Base-by-base conservation (phyloP, 1,284 basidiomycete genomes). In the Marasmius tenuissimus region DNA sequence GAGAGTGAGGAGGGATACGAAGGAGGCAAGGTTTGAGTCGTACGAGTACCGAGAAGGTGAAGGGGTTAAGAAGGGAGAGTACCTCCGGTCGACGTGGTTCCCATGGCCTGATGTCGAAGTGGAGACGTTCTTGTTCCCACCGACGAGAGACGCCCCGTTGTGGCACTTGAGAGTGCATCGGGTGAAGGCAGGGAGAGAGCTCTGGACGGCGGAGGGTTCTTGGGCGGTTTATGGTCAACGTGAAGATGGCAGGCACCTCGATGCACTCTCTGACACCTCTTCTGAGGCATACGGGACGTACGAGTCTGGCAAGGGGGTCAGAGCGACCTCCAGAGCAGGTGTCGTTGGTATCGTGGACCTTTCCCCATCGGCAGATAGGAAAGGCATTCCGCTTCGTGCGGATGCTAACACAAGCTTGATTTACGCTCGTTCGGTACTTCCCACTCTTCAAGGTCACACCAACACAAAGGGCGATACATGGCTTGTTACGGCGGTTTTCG, bases 391-490 rank as follows among this genome's bases (percentile, higher is more conserved):
- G n/a, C 71, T 91, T 33, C 80, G 90, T 52, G 85, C 84, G 22
- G 89, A 92, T 71, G 85, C 89, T 34, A 92, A 92, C 72, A 83
- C 89, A 37, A 92, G 90, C 70, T 72, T 92, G 68, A 84, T 92
- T 67, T 85, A 86, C 40, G 81, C 89, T 4, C 77, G 91, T 27
- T 85, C 88, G 37, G 82, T 91, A 12, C 71, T 92, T 62, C 89
- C 89, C 4, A 88, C 86, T 35, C 77, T 92, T 40, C 63, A 84
- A 63, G 85, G 79, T 2, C 78, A 80, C 42, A 79, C 87, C 34
- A 68, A 76, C 1, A 73, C 76, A 5, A 73, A 73, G 11, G 68
- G 69, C 47, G 78, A 82, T 62, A 73, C 79, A 12, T 90, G 87
- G 88, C 70, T 90, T 37, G 82, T 85, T n/a, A 88, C 88, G 2